A percentile compares a stretch with the other conserved stretches of the same genome.
Evolutionary conservation across 2,329 filamentous ascomycete genomes (phyloP).

Genomic region (Cladosporium austrohemisphaericum): DNA sequence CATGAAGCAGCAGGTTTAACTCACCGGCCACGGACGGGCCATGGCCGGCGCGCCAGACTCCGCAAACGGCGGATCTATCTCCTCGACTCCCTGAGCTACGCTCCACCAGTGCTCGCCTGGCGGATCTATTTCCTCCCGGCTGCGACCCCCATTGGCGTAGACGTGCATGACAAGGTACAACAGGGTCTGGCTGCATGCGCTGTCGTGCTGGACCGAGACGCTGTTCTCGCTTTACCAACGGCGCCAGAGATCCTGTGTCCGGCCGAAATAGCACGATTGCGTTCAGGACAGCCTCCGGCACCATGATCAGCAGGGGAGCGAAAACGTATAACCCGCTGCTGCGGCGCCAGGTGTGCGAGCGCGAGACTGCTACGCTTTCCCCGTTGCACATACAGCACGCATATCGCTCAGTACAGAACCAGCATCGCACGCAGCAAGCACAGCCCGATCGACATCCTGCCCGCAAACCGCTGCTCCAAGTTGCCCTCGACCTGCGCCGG

Average conservation of each 20-base stretch:
- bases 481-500: slow-evolving; percentile 10
- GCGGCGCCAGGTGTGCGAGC: not conserved
- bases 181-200: slow-evolving; percentile 9
- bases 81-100: slow-evolving; percentile 3
- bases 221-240: not conserved
- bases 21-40: not conserved
- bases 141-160: slow-evolving; percentile 2
- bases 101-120: slow-evolving; percentile 12
- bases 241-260: not conserved
- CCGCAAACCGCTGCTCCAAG: not conserved
- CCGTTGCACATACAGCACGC: not conserved
- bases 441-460: slow-evolving; percentile 8
- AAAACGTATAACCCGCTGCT: not conserved
- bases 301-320: slow-evolving; percentile 1
- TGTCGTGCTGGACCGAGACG: slow-evolving; percentile 3
- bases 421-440: not conserved
- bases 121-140: no score
- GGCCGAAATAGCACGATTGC: not conserved
- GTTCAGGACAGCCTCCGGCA: not conserved
- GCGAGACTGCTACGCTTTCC: not conserved
- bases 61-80: slow-evolving; percentile 5
- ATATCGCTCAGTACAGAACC: not conserved
- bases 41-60: not conserved
- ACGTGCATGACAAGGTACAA: not conserved
- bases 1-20: slow-evolving; percentile 12